Percentiles rank a stretch among this genome's conserved stretches.
phyloP scores from a whole-genome alignment of 257 asterid genomes.

The Salvia splendens region DNA sequence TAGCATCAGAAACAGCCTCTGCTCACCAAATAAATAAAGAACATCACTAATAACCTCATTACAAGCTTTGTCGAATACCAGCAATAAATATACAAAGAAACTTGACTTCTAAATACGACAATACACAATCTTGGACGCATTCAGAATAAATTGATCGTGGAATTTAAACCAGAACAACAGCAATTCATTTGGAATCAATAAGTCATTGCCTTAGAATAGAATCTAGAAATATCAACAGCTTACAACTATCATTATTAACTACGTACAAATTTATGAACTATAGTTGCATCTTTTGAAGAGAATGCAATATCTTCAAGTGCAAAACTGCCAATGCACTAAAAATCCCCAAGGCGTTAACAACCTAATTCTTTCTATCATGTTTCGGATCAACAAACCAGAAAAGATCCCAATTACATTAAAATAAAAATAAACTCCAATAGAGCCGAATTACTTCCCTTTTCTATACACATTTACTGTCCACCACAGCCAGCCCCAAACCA shows the following conservation, averaged over 20 bases:
- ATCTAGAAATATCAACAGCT: conserved; percentile 2
- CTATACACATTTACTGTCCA: neutral
- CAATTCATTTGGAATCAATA: conserved; percentile 8
- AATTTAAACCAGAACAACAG: conserved; percentile 22
- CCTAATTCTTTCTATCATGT: neutral
- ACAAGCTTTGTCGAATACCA: conserved; percentile 2
- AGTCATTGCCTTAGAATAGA: conserved; percentile 2
- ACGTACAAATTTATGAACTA: neutral
- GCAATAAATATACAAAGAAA: conserved; percentile 11
- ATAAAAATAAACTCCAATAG: conserved; percentile 18
- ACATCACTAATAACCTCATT: neutral
- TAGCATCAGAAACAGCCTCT: conserved; percentile 95
- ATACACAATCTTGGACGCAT: neutral
- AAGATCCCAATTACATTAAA: neutral
- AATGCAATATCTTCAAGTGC: neutral
- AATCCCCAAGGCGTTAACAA: neutral
- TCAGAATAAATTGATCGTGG: conserved; percentile 11
- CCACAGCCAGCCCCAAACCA: neutral
- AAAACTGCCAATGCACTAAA: neutral
- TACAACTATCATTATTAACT: neutral
- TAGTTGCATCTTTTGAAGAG: neutral
- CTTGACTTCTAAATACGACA: neutral
- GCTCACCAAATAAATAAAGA: conserved; percentile 30
- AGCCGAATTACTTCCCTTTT: neutral
- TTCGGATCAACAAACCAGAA: conserved; percentile 14